A percentile compares a stretch with the other conserved stretches of the same genome.
Evolutionary conservation across 208 protist genomes (phyloP).

Genomic region (Crithidia thermophila): DNA sequence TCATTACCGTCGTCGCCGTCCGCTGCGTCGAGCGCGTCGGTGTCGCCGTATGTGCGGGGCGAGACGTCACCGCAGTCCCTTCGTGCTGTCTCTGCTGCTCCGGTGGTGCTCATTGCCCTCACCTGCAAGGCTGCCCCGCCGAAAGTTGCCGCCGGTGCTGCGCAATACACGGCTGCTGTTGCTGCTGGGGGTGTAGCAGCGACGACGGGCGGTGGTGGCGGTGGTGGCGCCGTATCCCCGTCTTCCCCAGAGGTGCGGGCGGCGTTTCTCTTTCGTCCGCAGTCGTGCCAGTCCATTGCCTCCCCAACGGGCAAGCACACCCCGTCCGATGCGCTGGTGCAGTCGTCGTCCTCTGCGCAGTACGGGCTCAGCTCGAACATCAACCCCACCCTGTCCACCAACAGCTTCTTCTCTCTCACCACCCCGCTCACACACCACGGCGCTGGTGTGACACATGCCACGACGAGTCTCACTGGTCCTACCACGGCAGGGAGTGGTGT

Average conservation of each 20-base stretch:
- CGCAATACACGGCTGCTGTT: not conserved
- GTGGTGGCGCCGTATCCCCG: not conserved
- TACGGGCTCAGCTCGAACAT: constrained; percentile 9
- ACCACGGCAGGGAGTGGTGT: no score
- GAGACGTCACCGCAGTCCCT: no score
- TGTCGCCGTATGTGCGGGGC: no score
- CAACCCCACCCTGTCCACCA: not conserved
- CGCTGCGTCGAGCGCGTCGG: not conserved
- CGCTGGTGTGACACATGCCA: no score
- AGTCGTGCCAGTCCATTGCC: not conserved
- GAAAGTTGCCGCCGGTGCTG: no score
- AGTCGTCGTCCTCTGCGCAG: constrained; percentile 2
- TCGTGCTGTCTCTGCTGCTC: no score
- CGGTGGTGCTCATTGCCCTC: not conserved
- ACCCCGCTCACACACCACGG: constrained; percentile 1
- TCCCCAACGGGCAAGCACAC: not conserved
- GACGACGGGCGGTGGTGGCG: no score
- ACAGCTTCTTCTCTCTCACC: constrained; percentile 1
- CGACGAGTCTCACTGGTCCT: no score
- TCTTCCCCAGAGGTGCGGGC: not conserved
- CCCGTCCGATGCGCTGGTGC: not conserved
- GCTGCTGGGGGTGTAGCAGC: not conserved
- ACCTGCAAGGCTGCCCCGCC: not conserved
- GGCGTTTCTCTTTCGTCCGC: not conserved
- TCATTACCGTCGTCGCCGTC: not conserved